These are phyloP conservation scores for Dothiorella sarmentorum DNA, from an alignment of 2,329 filamentous ascomycete species.

Conservation along the genomic window DNA sequence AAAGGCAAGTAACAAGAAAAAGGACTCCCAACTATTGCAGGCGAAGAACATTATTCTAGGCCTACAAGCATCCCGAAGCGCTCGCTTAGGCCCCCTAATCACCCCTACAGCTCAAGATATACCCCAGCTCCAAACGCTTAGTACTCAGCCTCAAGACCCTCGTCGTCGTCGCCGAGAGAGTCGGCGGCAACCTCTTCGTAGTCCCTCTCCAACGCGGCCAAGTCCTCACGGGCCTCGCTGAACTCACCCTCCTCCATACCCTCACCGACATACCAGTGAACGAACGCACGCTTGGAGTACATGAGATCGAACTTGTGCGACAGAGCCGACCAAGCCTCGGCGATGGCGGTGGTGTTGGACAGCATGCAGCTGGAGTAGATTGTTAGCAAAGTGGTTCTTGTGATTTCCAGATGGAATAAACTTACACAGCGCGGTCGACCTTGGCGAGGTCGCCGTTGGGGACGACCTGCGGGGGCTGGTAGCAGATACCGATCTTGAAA, in stretches of 20 bases:
- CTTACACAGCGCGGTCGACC: constrained; percentile 86
- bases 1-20: constrained; percentile 16
- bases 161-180: constrained; percentile 56
- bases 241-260: constrained; percentile 93
- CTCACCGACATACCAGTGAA: constrained; percentile 80
- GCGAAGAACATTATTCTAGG: constrained; percentile 18
- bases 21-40: constrained; percentile 8
- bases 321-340: constrained; percentile 69
- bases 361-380: constrained; percentile 54
- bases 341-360: constrained; percentile 72
- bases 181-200: constrained; percentile 82
- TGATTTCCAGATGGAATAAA: not conserved
- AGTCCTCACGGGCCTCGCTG: constrained; percentile 80
- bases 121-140: constrained; percentile 23
- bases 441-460: constrained; percentile 96
- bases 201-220: constrained; percentile 81
- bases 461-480: constrained; percentile 90
- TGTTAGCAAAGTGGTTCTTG: not conserved
- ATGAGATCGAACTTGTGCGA: constrained; percentile 75
- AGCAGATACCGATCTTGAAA: constrained; percentile 75
- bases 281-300: constrained; percentile 74
- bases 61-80: constrained; percentile 5
- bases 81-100: constrained; percentile 11
- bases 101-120: not conserved
- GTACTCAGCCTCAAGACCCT: constrained; percentile 47